phyloP scores from a whole-genome alignment of 306 rosid genomes.

The Acacia crassicarpa region DNA sequence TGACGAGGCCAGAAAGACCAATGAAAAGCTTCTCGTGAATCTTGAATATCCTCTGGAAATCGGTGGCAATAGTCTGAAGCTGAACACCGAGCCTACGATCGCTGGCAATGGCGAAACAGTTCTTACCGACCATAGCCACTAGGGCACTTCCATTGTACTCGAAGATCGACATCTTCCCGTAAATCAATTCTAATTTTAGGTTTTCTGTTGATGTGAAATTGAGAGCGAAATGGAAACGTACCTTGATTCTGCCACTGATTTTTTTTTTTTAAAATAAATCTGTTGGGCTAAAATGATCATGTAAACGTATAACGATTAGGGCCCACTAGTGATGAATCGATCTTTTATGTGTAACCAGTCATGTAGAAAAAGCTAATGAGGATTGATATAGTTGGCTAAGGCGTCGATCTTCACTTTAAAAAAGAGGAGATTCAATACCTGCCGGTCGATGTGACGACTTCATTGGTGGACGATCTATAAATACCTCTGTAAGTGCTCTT shows the following conservation, averaged over 20 bases:
- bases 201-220: not conserved
- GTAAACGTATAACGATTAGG: no score
- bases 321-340: no score
- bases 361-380: no score
- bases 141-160: conserved; percentile 98
- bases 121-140: conserved; percentile 95
- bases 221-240: not conserved
- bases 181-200: not conserved
- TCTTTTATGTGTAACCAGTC: no score
- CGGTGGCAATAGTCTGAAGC: conserved; percentile 94
- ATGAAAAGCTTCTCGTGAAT: conserved; percentile 77
- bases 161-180: conserved; percentile 71
- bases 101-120: conserved; percentile 96
- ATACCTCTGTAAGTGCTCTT: no score
- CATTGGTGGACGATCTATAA: no score
- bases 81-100: conserved; percentile 98
- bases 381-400: no score
- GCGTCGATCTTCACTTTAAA: no score
- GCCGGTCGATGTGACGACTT: no score
- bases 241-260: not conserved
- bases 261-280: no score
- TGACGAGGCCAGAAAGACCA: conserved; percentile 94
- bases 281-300: no score
- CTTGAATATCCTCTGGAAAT: conserved; percentile 79
- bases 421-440: no score